phyloP scores from a whole-genome alignment of 768 basidiomycete species.

The Podaxis sp. region DNA sequence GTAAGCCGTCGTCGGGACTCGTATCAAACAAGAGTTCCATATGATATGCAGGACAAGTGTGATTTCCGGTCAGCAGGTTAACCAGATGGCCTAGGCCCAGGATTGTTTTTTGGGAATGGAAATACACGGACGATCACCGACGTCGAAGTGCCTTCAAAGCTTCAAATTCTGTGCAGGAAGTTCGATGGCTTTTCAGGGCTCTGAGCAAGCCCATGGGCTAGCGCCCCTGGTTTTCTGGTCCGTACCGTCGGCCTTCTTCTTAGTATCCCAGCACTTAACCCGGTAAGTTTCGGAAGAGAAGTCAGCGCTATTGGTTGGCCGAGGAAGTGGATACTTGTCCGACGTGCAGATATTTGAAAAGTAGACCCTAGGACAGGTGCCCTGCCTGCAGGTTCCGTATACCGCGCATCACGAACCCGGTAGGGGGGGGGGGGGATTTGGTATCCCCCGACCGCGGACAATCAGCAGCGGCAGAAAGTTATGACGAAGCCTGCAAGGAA shows the following conservation, averaged over 20 bases:
- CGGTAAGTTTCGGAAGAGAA: too few relatives aligned
- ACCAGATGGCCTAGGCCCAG: not conserved
- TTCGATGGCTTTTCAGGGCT: not conserved
- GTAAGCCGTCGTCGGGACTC: not conserved
- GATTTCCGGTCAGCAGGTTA: not conserved
- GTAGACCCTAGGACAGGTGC: not conserved
- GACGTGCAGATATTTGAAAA: not conserved
- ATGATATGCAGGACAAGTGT: not conserved
- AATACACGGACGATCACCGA: not conserved
- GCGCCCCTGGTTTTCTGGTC: not conserved
- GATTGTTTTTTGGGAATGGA: not conserved
- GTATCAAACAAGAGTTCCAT: not conserved
- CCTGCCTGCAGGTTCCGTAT: not conserved
- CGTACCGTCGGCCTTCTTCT: not conserved
- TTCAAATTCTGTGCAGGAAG: not conserved
- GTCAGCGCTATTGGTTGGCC: too few relatives aligned
- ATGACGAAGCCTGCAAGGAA: not conserved
- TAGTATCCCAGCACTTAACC: not conserved
- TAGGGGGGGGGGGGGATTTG: not conserved
- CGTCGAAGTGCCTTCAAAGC: not conserved
- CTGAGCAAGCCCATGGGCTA: not conserved
- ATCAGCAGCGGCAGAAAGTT: not conserved
- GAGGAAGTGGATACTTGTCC: too few relatives aligned
- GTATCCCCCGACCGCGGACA: not conserved
- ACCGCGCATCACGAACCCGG: not conserved